A percentile compares a stretch with the other conserved stretches of the same genome.
phyloP scores from a whole-genome alignment of 2,329 filamentous ascomycete species.

The Pseudogymnoascus sp. region DNA sequence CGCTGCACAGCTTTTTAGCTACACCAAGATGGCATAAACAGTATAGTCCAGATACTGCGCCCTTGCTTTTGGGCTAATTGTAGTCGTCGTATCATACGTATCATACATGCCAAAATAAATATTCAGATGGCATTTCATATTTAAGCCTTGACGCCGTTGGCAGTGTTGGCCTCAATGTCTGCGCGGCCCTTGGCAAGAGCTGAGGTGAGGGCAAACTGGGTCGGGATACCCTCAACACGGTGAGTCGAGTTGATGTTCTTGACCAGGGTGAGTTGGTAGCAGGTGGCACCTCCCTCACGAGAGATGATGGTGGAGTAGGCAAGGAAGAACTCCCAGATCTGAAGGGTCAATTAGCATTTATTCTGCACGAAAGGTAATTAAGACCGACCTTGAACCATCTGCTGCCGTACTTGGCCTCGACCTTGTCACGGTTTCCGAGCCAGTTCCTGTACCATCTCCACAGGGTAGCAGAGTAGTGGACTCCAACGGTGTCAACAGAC shows the following conservation, averaged over 20 bases:
- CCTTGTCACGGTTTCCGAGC: slow-evolving; percentile 87
- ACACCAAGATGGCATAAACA: not conserved
- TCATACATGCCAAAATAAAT: slow-evolving; percentile 5
- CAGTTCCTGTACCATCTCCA: slow-evolving; percentile 99
- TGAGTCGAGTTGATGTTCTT: slow-evolving; percentile 81
- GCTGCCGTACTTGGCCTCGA: slow-evolving; percentile 88
- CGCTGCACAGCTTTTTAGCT: not conserved
- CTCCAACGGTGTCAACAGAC: slow-evolving; percentile 83
- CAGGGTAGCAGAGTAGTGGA: slow-evolving; percentile 93
- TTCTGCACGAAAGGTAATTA: not conserved
- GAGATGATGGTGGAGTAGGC: slow-evolving; percentile 69
- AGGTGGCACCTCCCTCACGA: slow-evolving; percentile 66
- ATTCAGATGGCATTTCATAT: slow-evolving; percentile 7
- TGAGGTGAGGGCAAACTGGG: slow-evolving; percentile 56
- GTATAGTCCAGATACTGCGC: slow-evolving; percentile 6
- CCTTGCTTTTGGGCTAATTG: not conserved
- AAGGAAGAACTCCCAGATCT: slow-evolving; percentile 80
- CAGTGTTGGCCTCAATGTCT: not conserved
- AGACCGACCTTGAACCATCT: slow-evolving; percentile 84
- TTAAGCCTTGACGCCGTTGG: slow-evolving; percentile 3
- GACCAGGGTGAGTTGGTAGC: slow-evolving; percentile 70
- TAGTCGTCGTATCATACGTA: slow-evolving; percentile 9
- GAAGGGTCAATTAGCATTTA: slow-evolving; percentile 16
- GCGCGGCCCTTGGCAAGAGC: slow-evolving; percentile 41
- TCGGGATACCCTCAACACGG: slow-evolving; percentile 63